Base-by-base conservation (phyloP, 208 protist species). In the Endotrypanum monterogeii region DNA sequence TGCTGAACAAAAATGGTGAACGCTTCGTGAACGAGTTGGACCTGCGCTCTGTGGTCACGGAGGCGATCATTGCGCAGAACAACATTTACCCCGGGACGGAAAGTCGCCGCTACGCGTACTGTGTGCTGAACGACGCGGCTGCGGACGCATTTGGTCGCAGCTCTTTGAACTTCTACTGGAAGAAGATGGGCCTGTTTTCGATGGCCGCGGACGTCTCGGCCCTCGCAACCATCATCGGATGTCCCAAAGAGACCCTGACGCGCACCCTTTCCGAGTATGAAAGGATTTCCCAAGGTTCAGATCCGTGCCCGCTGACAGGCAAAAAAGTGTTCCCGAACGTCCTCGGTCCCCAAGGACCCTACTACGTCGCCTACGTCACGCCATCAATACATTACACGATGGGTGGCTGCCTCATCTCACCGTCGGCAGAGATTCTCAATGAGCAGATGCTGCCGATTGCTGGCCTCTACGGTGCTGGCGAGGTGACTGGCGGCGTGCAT, bases 341-440 rank as follows among this genome's bases (percentile, higher is more conserved):
- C n/a, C 11, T 92, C 6, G 92, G 87, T 32, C 25, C 80, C 11
- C 62, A 90, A 16, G 89, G 90, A 14, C 86, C 85, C 20, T 96
- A 82, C 75, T 91, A 97, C 76, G 90, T 97, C 35, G 87, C 94
- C 35, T 79, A 84, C 71, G 87, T 99, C 61, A 99, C 96, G 41
- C 98, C 98, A 18, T 90, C 88, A 4, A 94, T 99, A 74, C 98
- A 99, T 86, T 99, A 99, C 90, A 98, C 89, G 12, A 99, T 99
- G 98, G 98, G 98, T 65, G 98, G 98, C 61, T 80, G 98, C 67
- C 66, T 85, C 52, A 98, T 99, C 76, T 92, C 92, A 51, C 58
- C 85, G 7, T 73, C 95, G 8, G 95, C 86, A 12, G 82, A 92
- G 58, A 84, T 99, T 30, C 85, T 99, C 65, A 67, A 69, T 14